phyloP scores from a whole-genome alignment of 140 eudicot genomes.

The Anethum foeniculum region DNA sequence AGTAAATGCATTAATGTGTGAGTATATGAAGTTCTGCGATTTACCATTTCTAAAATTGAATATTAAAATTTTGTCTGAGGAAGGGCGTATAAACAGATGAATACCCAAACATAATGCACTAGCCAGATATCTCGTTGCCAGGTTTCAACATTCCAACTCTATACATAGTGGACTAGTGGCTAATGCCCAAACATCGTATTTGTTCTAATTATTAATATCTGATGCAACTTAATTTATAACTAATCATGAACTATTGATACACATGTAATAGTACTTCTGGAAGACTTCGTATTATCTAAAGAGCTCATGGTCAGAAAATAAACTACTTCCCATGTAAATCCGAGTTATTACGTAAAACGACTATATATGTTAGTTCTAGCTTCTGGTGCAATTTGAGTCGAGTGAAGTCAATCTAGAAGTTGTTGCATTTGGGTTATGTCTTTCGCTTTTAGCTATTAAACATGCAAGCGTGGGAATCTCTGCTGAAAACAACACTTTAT shows the following conservation, averaged over 20 bases:
- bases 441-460: not conserved
- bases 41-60: not conserved
- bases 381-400: not conserved
- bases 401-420: not conserved
- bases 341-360: not conserved
- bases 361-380: not conserved
- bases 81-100: not conserved
- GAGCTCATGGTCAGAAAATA: not conserved
- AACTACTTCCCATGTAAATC: not conserved
- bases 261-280: not conserved
- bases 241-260: not conserved
- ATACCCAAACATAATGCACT: not conserved
- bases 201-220: not conserved
- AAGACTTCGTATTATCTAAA: not conserved
- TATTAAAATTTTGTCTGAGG: not conserved
- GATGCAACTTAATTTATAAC: not conserved
- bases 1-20: not conserved
- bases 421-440: not conserved
- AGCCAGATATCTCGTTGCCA: not conserved
- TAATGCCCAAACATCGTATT: not conserved
- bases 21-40: not conserved
- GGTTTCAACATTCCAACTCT: not conserved
- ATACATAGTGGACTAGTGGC: not conserved
- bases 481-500: not conserved
- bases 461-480: not conserved